Conservation (phyloP, 805 yeast species). For the Vanderwaltozyma yarrowii region DNA sequence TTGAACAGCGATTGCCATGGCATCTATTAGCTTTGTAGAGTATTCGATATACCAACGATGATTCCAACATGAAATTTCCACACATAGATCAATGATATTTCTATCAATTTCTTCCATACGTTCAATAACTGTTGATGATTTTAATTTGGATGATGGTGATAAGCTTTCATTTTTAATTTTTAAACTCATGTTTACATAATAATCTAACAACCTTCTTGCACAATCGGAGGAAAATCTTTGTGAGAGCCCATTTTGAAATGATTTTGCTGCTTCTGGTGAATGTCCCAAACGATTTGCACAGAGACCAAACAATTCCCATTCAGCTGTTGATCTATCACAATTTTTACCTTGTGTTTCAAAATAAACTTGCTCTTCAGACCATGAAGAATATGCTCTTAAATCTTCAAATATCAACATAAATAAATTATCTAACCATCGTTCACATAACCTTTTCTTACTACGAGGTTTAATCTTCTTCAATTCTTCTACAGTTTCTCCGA, state of each 20-base stretch:
- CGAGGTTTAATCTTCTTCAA: background rate
- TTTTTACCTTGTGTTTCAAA: slow-evolving; percentile 76
- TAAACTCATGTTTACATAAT: slow-evolving; percentile 40
- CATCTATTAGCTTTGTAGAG: slow-evolving; percentile 50
- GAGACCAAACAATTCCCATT: slow-evolving; percentile 84
- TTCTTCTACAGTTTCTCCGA: slow-evolving; percentile 4
- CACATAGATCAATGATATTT: slow-evolving; percentile 52
- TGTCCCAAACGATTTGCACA: slow-evolving; percentile 77
- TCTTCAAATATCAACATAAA: slow-evolving; percentile 63
- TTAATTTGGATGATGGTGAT: slow-evolving; percentile 10
- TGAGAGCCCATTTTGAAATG: slow-evolving; percentile 59
- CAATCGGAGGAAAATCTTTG: slow-evolving; percentile 72
- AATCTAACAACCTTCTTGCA: slow-evolving; percentile 57
- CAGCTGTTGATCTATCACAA: slow-evolving; percentile 63
- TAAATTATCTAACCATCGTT: slow-evolving; percentile 65
- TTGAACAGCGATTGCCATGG: slow-evolving; percentile 48
- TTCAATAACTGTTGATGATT: slow-evolving; percentile 27
- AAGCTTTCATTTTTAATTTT: slow-evolving; percentile 12
- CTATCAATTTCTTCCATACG: slow-evolving; percentile 30
- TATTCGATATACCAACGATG: slow-evolving; percentile 94
- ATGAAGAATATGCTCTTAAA: slow-evolving; percentile 68
- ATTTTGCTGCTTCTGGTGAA: slow-evolving; percentile 71
- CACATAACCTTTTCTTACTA: slow-evolving; percentile 42
- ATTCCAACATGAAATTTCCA: slow-evolving; percentile 79
- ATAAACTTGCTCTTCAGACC: slow-evolving; percentile 84